Conservation (phyloP, 257 asterid genomes). For the Ajuga chamaepitys region DNA sequence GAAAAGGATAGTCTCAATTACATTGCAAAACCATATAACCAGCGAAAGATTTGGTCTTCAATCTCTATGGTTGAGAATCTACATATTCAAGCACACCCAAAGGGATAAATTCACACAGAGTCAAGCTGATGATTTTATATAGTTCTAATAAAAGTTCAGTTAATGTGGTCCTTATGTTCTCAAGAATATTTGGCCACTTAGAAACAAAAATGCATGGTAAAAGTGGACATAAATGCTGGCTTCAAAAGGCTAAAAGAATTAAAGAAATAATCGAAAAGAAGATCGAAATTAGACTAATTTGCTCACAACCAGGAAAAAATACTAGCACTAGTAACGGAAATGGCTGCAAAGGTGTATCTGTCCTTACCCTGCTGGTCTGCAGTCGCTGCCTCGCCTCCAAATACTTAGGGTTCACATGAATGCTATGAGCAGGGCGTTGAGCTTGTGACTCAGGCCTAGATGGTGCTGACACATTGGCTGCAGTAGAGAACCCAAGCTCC, state of each 20-base stretch:
- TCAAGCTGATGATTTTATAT: not conserved
- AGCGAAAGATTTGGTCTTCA: not conserved
- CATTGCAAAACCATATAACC: not conserved
- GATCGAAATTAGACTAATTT: not conserved
- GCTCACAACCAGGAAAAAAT: not conserved
- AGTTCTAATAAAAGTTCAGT: not conserved
- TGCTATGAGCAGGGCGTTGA: slow-evolving; percentile 70
- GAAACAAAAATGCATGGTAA: not conserved
- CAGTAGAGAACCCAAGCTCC: slow-evolving; percentile 71
- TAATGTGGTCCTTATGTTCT: not conserved
- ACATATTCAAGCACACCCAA: not conserved
- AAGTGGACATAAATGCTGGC: not conserved
- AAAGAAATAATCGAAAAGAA: not conserved
- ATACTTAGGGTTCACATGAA: slow-evolving; percentile 87
- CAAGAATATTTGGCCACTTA: not conserved
- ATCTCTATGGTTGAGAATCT: not conserved
- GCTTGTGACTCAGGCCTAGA: slow-evolving; percentile 58
- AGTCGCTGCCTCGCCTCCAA: slow-evolving; percentile 78
- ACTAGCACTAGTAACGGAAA: not conserved
- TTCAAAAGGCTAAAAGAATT: not conserved
- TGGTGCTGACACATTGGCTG: slow-evolving; percentile 53
- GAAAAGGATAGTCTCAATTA: not conserved
- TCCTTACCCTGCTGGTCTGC: slow-evolving; percentile 60
- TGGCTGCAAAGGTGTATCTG: not conserved
- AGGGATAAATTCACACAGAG: not conserved